Evolutionary conservation across 331 rosid species (phyloP), one percentile per base, ranked within the genome.

Genomic region (Quercus lobata): DNA sequence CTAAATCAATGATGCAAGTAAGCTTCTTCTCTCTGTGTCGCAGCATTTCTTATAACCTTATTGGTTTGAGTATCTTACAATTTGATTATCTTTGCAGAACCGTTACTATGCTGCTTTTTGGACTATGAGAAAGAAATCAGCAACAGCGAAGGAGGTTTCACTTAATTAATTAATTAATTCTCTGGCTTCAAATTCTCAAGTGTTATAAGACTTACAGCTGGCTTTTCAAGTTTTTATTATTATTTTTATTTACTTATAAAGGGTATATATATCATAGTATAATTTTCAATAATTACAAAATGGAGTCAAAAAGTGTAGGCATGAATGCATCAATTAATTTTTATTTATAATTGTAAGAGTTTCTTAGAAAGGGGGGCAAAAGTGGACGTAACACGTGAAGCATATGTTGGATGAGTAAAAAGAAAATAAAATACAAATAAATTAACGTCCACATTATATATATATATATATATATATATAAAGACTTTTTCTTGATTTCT

Each of bases 1-100:
- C 92, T 69, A 85, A 87, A 77, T 90, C 97, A 69, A 94, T 94
- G 98, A 94, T 92, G 98, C 98, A 92, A 79, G 98, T 94, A 89
- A 85, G 97, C 76, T 82, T 82, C 79, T 78, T 76, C 46, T 35
- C 49, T 19, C 35, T 2, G 32, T 58, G 27, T 58, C 7, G 6
- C 6, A 76, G 29, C 58, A 55, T 62, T 22, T 58, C 25, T 74
- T 63, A 25, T 37, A 52, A 58, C 11, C 57, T 27, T 58, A 54
- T 73, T 71, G 84, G 61, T 19, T 73, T 71, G 44, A 72, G 75
- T 65, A 78, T 74, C 60, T 70, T 32, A 69, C 6, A n/a, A 15
- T 80, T 46, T 61, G 60, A 41, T 75, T 53, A 5, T 73, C 66
- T 88, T 52, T 85, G 87, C 97, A 94, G 98, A 94, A 94, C 56